Base-by-base conservation (phyloP, 768 basidiomycete genomes). In the Podaxis carcinomalis region DNA sequence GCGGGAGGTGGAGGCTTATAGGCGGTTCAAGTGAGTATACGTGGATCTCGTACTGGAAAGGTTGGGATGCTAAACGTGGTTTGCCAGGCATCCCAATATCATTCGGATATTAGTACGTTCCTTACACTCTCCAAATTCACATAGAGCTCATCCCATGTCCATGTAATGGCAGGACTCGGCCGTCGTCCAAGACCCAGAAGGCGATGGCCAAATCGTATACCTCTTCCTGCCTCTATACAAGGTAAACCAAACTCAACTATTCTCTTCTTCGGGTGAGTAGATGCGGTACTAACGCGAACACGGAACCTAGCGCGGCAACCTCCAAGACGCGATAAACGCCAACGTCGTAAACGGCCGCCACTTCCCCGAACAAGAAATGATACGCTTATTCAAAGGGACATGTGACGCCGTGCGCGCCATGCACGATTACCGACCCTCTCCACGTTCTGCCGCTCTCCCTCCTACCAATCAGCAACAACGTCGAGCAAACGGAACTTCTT, bases 191-290 rank as follows among this genome's bases (percentile, higher is more conserved):
- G 95, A 98, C 68, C 89, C 91, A 36, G 88, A 90, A 62, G 95
- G 93, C 13, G 94, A 95, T 51, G 94, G 93, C 10, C 90, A 96
- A 73, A 90, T 98, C 60, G 93, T 97, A 32, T 98, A 97, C 72
- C 86, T 98, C 57, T 98, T 99, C 80, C 78, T 98, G 4, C 97
- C 97, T 0, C 79, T 93, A 36, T 98, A 95, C 78, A 89, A 92
- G 80, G 92, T 89, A 49, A 39, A 76, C 68, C 42, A 19, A n/a
- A 27, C 47, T 0, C 47, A 23, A 49, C 19, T 5, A 23, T 9
- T 2, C 6, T 10, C 21, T 13, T 5, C 2, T 3, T 32, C 39
- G 11, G 49, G 32, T 9, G 32, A 32, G 32, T 32, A 32, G 32
- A 32, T 32, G 7, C 23, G 32, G 32, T 50, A 32, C 44, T 39